Base-by-base conservation (phyloP, 345 rosid genomes). In the Leavenworthia alabamica region DNA sequence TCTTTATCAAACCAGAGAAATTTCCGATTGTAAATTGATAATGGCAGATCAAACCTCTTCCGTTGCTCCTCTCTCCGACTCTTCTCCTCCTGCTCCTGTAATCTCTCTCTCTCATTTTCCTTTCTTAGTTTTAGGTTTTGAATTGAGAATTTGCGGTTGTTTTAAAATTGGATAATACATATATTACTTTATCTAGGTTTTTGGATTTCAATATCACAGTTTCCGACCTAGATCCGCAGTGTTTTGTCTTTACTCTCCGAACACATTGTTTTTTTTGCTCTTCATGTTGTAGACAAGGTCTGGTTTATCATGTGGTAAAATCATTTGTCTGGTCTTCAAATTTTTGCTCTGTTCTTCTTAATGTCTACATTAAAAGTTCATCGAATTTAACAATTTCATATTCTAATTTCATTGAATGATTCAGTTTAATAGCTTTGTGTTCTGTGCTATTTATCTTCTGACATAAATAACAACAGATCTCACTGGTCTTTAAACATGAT, bases 11-110 rank as follows among this genome's bases (percentile, higher is more conserved):
- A 3, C 37, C n/a, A 35, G 39, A 1, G 14, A 4, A 35, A 35
- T 4, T 35, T 35, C 14, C 6, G 0, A 12, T 7, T 36, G 0
- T 8, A 42, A 17, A 42, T 31, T 43, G 63, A 13, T 16, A 40
- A 86, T 86, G 97, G 86, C 83, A 7, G 61, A 56, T 52, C 84
- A 78, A 10, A 59, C 56, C 48, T 67, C 74, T 62, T 36, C 87
- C n/a, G 5, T 70, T 23, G 52, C 82, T 55, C 73, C 78, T 47
- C 68, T 77, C 53, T 72, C 81, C 26, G 46, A 33, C 12, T 13
- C 85, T 43, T 80, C 81, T 60, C 82, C 83, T 43, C 76, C 70
- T 36, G 70, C 70, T 71, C 66, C 76, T 11, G 81, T 80, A 65
- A 65, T 14, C 46, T 39, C 60, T 14, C 46, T 39, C 60, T 50